phyloP scores from a whole-genome alignment of 2,329 filamentous ascomycete species.

The Calonectria crousiana region DNA sequence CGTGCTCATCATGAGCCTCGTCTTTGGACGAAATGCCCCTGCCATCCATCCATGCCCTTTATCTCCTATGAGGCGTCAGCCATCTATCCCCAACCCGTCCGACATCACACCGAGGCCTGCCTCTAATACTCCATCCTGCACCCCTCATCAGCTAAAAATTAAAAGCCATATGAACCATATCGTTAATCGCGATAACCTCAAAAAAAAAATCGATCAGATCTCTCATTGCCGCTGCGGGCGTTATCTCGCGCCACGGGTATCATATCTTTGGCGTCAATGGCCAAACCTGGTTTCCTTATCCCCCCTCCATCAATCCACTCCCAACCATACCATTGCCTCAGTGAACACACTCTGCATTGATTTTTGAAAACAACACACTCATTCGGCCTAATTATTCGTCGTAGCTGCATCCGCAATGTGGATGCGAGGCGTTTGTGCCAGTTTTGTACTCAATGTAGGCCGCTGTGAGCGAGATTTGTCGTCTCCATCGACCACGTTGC shows the following conservation, averaged over 20 bases:
- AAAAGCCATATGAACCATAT: slow-evolving; percentile 17
- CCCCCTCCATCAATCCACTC: neutral
- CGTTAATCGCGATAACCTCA: slow-evolving; percentile 6
- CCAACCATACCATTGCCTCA: neutral
- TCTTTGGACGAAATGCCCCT: slow-evolving; percentile 13
- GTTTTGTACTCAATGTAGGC: neutral
- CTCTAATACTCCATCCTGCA: slow-evolving; percentile 7
- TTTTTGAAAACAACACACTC: neutral
- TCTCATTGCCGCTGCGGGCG: slow-evolving; percentile 27
- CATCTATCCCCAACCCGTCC: neutral
- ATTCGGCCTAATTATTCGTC: neutral
- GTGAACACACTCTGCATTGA: neutral
- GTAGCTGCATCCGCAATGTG: neutral
- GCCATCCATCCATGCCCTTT: neutral
- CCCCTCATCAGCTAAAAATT: slow-evolving; percentile 10
- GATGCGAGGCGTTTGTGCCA: neutral
- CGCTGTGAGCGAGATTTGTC: neutral
- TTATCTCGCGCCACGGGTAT: slow-evolving; percentile 38
- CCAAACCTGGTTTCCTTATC: slow-evolving; percentile 2
- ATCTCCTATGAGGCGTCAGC: neutral
- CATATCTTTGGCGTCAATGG: slow-evolving; percentile 33
- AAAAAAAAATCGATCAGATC: slow-evolving; percentile 6
- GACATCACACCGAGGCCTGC: neutral
- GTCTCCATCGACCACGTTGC: neutral
- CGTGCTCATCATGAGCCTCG: slow-evolving; percentile 15